Conservation (phyloP, 768 basidiomycete species). For the Russula brevipes region DNA sequence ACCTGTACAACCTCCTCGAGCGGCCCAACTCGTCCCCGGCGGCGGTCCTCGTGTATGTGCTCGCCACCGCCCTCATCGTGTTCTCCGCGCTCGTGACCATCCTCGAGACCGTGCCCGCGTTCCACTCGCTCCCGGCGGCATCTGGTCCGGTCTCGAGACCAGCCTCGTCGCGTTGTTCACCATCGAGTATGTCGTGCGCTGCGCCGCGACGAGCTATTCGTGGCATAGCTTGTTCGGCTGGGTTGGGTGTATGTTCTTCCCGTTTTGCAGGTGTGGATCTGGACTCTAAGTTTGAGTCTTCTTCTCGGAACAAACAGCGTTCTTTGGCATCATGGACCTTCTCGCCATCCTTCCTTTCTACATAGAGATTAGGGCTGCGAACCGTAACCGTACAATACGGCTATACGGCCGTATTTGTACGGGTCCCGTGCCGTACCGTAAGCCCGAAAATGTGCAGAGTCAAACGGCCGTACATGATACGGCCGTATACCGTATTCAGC, state of each 20-base stretch:
- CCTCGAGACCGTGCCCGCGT: slow-evolving; percentile 72
- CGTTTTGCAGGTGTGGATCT: not conserved
- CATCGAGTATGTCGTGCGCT: slow-evolving; percentile 70
- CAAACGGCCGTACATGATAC: too few relatives aligned
- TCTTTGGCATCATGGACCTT: slow-evolving; percentile 82
- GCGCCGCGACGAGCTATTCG: slow-evolving; percentile 68
- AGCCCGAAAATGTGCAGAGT: too few relatives aligned
- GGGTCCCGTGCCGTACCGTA: too few relatives aligned
- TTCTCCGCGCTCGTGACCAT: slow-evolving; percentile 72
- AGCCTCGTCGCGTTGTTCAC: slow-evolving; percentile 81
- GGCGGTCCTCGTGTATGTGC: slow-evolving; percentile 71
- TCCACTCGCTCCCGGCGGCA: slow-evolving; percentile 60
- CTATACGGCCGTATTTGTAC: too few relatives aligned
- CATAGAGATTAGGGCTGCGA: slow-evolving; percentile 52
- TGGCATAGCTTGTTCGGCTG: slow-evolving; percentile 59
- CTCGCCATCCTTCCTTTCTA: slow-evolving; percentile 87
- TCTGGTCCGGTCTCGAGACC: slow-evolving; percentile 88
- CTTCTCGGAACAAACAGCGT: slow-evolving; percentile 40
- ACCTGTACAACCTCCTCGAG: slow-evolving; percentile 68
- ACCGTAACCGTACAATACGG: too few relatives aligned
- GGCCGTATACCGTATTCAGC: too few relatives aligned
- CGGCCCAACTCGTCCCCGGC: slow-evolving; percentile 69
- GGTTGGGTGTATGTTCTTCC: slow-evolving; percentile 53
- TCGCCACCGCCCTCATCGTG: slow-evolving; percentile 66
- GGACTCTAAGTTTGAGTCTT: not conserved